These are phyloP conservation scores for Colletotrichum spaethianum DNA, from an alignment of 2,329 filamentous ascomycete species.

Conservation along the genomic window DNA sequence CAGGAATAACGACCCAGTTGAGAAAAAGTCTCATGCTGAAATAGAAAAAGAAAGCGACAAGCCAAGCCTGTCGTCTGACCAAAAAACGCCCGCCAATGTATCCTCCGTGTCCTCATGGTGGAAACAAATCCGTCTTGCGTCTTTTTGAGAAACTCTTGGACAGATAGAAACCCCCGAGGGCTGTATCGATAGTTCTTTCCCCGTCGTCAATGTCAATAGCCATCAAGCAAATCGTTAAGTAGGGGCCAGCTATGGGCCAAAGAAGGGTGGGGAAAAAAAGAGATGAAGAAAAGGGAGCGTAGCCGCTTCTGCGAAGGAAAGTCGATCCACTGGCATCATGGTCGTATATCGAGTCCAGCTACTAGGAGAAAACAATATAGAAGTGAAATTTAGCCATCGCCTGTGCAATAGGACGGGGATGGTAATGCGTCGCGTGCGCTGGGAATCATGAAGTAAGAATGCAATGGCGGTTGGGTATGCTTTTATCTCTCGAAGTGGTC, in stretches of 20 bases:
- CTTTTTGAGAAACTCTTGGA: constrained; percentile 34
- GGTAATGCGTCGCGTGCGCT: constrained; percentile 39
- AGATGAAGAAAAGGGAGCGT: constrained; percentile 7
- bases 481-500: constrained; percentile 24
- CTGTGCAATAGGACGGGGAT: constrained; percentile 29
- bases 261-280: constrained; percentile 10
- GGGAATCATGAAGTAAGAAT: constrained; percentile 43
- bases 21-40: constrained; percentile 16
- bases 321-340: constrained; percentile 40
- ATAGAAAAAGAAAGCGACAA: constrained; percentile 13
- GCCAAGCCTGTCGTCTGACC: constrained; percentile 13
- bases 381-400: constrained; percentile 30
- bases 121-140: constrained; percentile 39
- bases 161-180: constrained; percentile 34
- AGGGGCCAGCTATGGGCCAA: constrained; percentile 16
- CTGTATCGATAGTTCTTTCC: constrained; percentile 34
- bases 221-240: constrained; percentile 32
- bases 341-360: constrained; percentile 41
- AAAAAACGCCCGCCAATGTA: constrained; percentile 37
- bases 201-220: constrained; percentile 34
- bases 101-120: constrained; percentile 33
- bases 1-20: background rate
- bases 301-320: constrained; percentile 32
- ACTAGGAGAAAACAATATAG: constrained; percentile 39
- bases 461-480: constrained; percentile 37